Percentiles rank a stretch among this genome's conserved stretches.
These are phyloP conservation scores for Ogataea salicorniae DNA, from an alignment of 805 yeast genomes.

Conservation along the genomic window DNA sequence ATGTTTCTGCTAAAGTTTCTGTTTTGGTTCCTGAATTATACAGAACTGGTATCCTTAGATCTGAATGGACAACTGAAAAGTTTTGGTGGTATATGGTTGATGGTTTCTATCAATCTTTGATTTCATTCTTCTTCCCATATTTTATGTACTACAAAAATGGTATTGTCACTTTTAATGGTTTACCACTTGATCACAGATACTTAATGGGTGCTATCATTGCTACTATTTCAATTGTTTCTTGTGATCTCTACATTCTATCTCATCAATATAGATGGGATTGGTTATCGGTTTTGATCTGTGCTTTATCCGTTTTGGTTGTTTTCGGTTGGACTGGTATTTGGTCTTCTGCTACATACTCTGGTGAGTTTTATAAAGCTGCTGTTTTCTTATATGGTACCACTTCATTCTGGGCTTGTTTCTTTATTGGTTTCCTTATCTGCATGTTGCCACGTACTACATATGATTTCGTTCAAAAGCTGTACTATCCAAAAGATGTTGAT, in stretches of 20 bases:
- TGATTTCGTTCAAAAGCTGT: slow-evolving; percentile 50
- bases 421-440: slow-evolving; percentile 59
- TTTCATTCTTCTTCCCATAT: slow-evolving; percentile 72
- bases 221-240: slow-evolving; percentile 59
- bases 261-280: slow-evolving; percentile 83
- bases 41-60: slow-evolving; percentile 63
- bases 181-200: slow-evolving; percentile 64
- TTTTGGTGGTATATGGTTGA: slow-evolving; percentile 73
- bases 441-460: slow-evolving; percentile 61
- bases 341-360: slow-evolving; percentile 49
- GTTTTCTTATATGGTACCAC: slow-evolving; percentile 57
- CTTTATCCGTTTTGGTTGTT: slow-evolving; percentile 53
- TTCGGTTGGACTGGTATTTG: slow-evolving; percentile 80
- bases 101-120: slow-evolving; percentile 69
- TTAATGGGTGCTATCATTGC: slow-evolving; percentile 67
- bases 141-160: slow-evolving; percentile 41
- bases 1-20: slow-evolving; percentile 65
- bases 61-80: slow-evolving; percentile 65
- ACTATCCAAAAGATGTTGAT: slow-evolving; percentile 63
- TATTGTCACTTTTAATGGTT: slow-evolving; percentile 39
- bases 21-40: slow-evolving; percentile 71
- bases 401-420: slow-evolving; percentile 62
- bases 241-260: slow-evolving; percentile 59
- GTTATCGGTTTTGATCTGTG: slow-evolving; percentile 52
- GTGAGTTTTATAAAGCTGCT: slow-evolving; percentile 65